Conservation (phyloP, 176 grass and related monocot genomes). For the Aegilops bicornis region DNA sequence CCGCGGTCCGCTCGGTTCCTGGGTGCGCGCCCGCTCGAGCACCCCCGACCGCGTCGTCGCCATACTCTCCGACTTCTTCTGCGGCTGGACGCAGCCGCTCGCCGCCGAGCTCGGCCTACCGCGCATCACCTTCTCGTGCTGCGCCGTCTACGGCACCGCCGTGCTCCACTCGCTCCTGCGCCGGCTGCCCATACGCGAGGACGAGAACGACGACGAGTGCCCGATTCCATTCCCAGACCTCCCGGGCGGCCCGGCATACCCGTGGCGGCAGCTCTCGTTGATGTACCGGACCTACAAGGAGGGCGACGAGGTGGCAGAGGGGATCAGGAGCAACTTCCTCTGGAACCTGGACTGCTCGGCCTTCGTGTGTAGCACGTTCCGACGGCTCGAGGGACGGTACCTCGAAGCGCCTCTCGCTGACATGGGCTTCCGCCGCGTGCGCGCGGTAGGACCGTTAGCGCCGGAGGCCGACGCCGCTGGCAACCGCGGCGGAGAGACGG, state of each 20-base stretch:
- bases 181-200: conserved; percentile 24
- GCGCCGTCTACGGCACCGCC: conserved; percentile 24
- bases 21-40: background rate
- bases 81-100: conserved; percentile 46
- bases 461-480: background rate
- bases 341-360: conserved; percentile 37
- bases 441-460: conserved; percentile 46
- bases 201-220: conserved; percentile 12
- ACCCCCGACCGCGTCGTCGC: conserved; percentile 19
- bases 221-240: conserved; percentile 22
- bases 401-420: conserved; percentile 35
- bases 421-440: conserved; percentile 21
- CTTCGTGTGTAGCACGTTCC: conserved; percentile 49
- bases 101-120: conserved; percentile 38
- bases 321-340: conserved; percentile 41
- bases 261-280: background rate
- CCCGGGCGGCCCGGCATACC: conserved; percentile 21
- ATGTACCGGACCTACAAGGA: too few relatives aligned
- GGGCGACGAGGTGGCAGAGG: background rate
- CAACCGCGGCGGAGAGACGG: conserved; percentile 25
- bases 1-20: background rate
- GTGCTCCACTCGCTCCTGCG: conserved; percentile 29
- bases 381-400: conserved; percentile 31
- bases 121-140: conserved; percentile 34
- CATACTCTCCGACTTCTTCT: conserved; percentile 52